phyloP scores from a whole-genome alignment of 2,329 filamentous ascomycete species.

The Colletotrichum magnum region DNA sequence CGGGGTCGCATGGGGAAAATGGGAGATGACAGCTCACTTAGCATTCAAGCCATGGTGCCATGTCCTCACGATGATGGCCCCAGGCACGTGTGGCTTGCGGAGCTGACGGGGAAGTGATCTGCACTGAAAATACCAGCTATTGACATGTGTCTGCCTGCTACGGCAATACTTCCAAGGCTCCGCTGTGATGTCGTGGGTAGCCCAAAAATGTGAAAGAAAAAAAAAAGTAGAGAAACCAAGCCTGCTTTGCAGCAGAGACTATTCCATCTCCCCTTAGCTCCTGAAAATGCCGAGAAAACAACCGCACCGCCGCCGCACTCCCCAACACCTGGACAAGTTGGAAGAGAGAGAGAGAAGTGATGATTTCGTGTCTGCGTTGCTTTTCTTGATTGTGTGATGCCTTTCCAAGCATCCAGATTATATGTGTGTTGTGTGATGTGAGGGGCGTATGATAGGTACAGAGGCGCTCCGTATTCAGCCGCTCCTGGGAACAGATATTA shows the following conservation, averaged over 20 bases:
- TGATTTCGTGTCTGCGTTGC: conserved; percentile 34
- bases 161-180: conserved; percentile 19
- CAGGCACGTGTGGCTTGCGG: not conserved
- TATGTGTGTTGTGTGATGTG: conserved; percentile 31
- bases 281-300: conserved; percentile 40
- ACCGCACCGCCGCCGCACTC: conserved; percentile 38
- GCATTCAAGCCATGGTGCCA: conserved; percentile 29
- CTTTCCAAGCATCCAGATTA: conserved; percentile 31
- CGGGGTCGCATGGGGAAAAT: conserved; percentile 10
- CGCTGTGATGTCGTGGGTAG: not conserved
- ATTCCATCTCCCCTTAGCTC: conserved; percentile 34
- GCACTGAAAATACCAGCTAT: conserved; percentile 34
- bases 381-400: conserved; percentile 18
- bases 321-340: conserved; percentile 38
- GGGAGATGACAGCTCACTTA: conserved; percentile 17
- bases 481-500: conserved; percentile 20
- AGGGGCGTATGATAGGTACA: conserved; percentile 30
- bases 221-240: conserved; percentile 26
- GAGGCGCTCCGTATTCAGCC: conserved; percentile 15
- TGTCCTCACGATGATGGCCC: conserved; percentile 30
- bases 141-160: conserved; percentile 27
- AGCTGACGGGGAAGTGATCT: not conserved
- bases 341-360: conserved; percentile 37
- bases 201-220: conserved; percentile 7
- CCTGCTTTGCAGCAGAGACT: conserved; percentile 33